phyloP scores from a whole-genome alignment of 352 stramenopile species.

The Phytopythium ostracodes region DNA sequence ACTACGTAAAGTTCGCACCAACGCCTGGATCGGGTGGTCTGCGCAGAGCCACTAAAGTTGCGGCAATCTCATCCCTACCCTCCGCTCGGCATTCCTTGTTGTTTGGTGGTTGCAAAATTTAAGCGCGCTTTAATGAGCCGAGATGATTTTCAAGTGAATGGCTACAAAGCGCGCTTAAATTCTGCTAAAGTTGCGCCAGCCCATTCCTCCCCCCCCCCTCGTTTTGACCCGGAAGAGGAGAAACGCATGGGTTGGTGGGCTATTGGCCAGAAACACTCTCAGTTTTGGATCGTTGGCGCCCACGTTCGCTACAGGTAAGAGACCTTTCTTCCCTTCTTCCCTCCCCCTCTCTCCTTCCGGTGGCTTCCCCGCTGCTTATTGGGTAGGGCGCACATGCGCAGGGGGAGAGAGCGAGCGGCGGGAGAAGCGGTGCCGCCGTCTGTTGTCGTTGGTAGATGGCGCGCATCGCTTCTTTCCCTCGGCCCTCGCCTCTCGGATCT shows the following conservation, averaged over 20 bases:
- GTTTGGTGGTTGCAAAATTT: constrained; percentile 5
- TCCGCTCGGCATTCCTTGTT: background rate
- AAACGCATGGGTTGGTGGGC: constrained; percentile 5
- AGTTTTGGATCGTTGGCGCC: constrained; percentile 38
- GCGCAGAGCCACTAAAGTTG: background rate
- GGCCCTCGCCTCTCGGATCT: background rate
- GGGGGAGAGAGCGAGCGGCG: background rate
- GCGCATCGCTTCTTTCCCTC: background rate
- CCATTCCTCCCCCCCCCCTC: background rate
- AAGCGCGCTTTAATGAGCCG: constrained; percentile 15
- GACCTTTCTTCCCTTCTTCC: background rate
- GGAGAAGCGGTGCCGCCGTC: background rate
- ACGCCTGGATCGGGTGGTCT: background rate
- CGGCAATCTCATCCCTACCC: background rate
- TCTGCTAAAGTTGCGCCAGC: background rate
- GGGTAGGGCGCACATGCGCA: background rate
- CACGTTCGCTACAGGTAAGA: constrained; percentile 44
- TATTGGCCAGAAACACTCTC: constrained; percentile 33
- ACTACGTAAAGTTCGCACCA: background rate
- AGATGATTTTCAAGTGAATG: background rate
- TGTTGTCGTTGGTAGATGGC: background rate
- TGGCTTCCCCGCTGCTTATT: background rate
- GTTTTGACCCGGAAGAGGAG: constrained; percentile 6
- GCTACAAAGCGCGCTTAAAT: constrained; percentile 11
- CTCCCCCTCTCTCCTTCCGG: background rate